phyloP scores from a whole-genome alignment of 2,329 filamentous ascomycete genomes.

The Penicillium janthinellum region DNA sequence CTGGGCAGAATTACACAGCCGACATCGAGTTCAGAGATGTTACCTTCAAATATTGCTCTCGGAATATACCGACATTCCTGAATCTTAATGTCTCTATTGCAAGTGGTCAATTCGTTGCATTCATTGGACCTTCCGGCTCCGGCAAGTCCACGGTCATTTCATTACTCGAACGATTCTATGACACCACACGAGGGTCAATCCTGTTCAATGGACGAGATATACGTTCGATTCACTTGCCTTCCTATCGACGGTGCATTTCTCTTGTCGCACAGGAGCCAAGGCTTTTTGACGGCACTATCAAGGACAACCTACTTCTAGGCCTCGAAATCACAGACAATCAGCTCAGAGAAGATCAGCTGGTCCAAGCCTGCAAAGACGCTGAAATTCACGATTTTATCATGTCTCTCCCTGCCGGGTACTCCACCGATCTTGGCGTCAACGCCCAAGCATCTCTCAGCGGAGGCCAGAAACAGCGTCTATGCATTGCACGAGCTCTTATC shows the following conservation, averaged over 20 bases:
- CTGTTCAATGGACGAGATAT: not conserved
- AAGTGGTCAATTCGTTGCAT: not conserved
- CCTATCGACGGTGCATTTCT: not conserved
- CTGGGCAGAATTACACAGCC: not conserved
- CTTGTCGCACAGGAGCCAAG: not conserved
- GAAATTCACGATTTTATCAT: not conserved
- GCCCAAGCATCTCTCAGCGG: not conserved
- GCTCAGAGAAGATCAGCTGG: not conserved
- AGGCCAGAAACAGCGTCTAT: not conserved
- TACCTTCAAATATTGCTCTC: not conserved
- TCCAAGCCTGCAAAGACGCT: not conserved
- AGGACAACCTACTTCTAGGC: not conserved
- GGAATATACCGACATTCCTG: not conserved
- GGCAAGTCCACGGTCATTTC: not conserved
- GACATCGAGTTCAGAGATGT: not conserved
- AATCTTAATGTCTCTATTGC: not conserved
- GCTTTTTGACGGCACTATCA: not conserved
- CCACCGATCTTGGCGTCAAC: not conserved
- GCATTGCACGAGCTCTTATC: not conserved
- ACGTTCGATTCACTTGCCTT: not conserved
- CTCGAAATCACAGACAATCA: not conserved
- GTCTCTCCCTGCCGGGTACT: not conserved
- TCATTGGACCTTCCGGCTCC: not conserved
- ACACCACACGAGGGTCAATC: not conserved
- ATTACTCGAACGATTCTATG: not conserved